Evolutionary conservation across 176 grass and related monocot species (phyloP), one percentile per base, ranked within the genome.

Genomic region (Dactylis glomerata): DNA sequence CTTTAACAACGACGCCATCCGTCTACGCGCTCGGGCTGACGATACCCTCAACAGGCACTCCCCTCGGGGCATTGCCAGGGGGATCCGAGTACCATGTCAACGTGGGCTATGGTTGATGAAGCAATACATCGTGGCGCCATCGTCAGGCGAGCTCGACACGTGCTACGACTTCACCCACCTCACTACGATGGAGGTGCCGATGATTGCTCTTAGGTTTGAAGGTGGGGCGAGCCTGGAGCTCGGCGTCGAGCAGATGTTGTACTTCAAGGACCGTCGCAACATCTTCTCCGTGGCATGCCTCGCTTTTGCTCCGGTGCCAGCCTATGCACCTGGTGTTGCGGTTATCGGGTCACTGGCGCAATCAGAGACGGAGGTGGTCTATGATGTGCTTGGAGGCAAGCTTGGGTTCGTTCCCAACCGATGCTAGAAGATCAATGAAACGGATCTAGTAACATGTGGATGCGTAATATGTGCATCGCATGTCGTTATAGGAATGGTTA

Each of bases 151-250:
- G 3, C 77, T 87, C 68, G 85, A 87, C 23, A 87, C 68, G 11
- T 87, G 85, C 68, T 87, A 87, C 85, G 8, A 87, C 68, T 75
- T 87, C 85, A 81, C 57, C 5, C 68, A 44, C 22, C n/a, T 42
- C 5, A 33, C 10, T 0, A 10, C 11, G 12, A 13, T 61, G 4
- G 12, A 11, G 10, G 11, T n/a, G 2, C 11, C 57, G 9, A 5
- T 24, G 5, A 14, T 61, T 24, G 12, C 10, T 13, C 57, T 61
- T 4, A 27, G 57, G 24, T 61, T 61, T 24, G 11, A 61, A 10
- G 20, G 20, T 27, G 24, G 57, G 23, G 57, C 3, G 26, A 27
- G 11, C 13, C 12, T 61, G 10, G 4, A 28, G 24, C 57, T 26
- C 8, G 57, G 57, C 24, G 14, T 61, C 24, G 5, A 11, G 9